Base-by-base conservation (phyloP, 164 flowering plant species). In the Vitis rotundifolia region DNA sequence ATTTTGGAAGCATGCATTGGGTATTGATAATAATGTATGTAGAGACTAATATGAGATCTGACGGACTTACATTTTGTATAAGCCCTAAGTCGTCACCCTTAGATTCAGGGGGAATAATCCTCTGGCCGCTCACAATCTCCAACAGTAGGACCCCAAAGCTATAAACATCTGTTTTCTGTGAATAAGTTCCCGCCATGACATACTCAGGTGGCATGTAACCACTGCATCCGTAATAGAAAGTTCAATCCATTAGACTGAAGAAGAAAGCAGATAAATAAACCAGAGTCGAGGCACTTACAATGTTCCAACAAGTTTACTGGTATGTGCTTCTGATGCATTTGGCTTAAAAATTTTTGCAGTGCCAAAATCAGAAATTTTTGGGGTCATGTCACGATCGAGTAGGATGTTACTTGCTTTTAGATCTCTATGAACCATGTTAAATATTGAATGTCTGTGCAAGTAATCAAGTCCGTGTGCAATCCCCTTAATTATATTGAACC, bases 341-440 rank as follows among this genome's bases (percentile, higher is more conserved):
- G 0, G 0, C 11, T 44, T 49, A 60, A 60, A 7, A 31, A 60
- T 28, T 11, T 16, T 60, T 2, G 63, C 63, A 44, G 22, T 7
- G 15, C 63, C 63, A 60, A 60, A 60, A n/a, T 60, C 63, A 11
- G 63, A 60, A 7, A 60, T 60, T 60, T 60, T 60, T 12, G 63
- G 63, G 63, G 3, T 28, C 63, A 60, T 60, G 10, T 26, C 47
- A 2, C 3, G 3, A 60, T 60, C 63, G 4, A 60, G 31, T 14
- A 60, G 15, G 4, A 28, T 22, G 15, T 60, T 60, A 28, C 63
- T 60, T 8, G 63, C 47, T 60, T 59, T 60, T 22, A 60, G 11
- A 19, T 60, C 63, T 3, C 62, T 0, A 22, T 28, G 47, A 10
- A 60, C 22, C n/a, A 60, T 29, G 6, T 13, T 60, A 0, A 60